Base-by-base conservation (phyloP, 768 basidiomycete species). In the Leccinum disarticulatum region DNA sequence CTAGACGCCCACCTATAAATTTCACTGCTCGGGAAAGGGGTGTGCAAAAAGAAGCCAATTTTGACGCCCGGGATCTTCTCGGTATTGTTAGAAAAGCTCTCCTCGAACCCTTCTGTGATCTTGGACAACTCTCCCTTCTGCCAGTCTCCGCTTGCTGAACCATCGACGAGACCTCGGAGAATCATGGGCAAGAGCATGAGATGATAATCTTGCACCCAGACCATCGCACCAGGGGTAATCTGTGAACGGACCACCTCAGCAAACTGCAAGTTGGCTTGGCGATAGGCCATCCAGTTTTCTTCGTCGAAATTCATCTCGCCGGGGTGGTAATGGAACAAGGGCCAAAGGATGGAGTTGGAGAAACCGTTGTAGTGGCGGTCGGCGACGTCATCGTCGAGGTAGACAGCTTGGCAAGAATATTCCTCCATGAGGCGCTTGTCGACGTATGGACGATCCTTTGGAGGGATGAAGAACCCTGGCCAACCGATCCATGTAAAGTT, bases 271-370 rank as follows among this genome's bases (percentile, higher is more conserved):
- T 98, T 99, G 50, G 96, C 96, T 74, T 97, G 94, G 38, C 97
- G 87, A 76, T 98, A 99, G 14, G 94, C 97, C 55, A 88, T 85
- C 97, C 97, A 99, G 73, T 98, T 93, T 71, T 92, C 92, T 78
- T 97, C 94, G 75, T 98, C 96, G 70, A 99, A 99, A 76, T 94
- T 96, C 95, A 99, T 98, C 78, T 98, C 97, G 64, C 96, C 96
- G 8, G 97, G 97, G 74, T 98, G 96, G 77, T 98, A 99, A 74
- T 99, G 97, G 83, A 99, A 98, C 51, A 99, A 81, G 3, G 97
- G 97, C 97, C 97, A 99, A 54, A 99, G 86, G 77, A 99, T 98
- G 56, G 95, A 97, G 79, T 99, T 99, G 67, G 95, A 96, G 83
- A 99, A 98, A 57, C 97, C 93, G 72, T 95, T 95, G 78, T 93